These are phyloP conservation scores for Akanthomyces lecanii DNA, from an alignment of 2,329 filamentous ascomycete species.

Conservation along the genomic window DNA sequence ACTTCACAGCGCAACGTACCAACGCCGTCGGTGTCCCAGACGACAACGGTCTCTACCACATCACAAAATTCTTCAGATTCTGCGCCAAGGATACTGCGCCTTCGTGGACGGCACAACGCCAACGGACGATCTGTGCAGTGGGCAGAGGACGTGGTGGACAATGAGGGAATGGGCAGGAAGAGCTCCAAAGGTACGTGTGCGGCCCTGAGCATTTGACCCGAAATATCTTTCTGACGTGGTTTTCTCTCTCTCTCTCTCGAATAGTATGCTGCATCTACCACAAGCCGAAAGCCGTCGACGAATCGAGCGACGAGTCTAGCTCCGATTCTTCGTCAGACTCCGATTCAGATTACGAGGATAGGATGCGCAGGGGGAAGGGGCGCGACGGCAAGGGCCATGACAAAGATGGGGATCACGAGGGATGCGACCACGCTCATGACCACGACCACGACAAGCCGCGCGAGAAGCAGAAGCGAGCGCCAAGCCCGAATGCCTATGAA, in stretches of 20 bases:
- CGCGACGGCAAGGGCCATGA: slow-evolving; percentile 35
- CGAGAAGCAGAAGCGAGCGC: slow-evolving; percentile 43
- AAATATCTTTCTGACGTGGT: not conserved
- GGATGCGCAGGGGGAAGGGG: slow-evolving; percentile 28
- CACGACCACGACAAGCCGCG: slow-evolving; percentile 27
- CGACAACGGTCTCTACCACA: slow-evolving; percentile 20
- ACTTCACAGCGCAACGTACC: slow-evolving; percentile 26
- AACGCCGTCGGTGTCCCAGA: slow-evolving; percentile 33
- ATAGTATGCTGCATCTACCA: slow-evolving; percentile 99
- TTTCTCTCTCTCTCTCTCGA: too few species aligned
- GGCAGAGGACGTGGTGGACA: slow-evolving; percentile 91
- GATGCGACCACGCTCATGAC: slow-evolving; percentile 29
- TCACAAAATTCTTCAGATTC: slow-evolving; percentile 26
- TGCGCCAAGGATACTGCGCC: slow-evolving; percentile 42
- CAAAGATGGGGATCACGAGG: slow-evolving; percentile 32
- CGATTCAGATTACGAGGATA: slow-evolving; percentile 44
- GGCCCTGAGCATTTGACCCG: not conserved
- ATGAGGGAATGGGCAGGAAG: slow-evolving; percentile 91
- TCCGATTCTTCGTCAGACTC: slow-evolving; percentile 51
- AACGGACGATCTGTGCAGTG: slow-evolving; percentile 70
- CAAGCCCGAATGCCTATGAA: slow-evolving; percentile 80
- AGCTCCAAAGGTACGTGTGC: slow-evolving; percentile 73
- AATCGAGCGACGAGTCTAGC: slow-evolving; percentile 69
- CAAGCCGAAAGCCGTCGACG: slow-evolving; percentile 72
- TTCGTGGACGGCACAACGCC: slow-evolving; percentile 46